Evolutionary conservation across 164 flowering plant genomes (phyloP).

Genomic region (Platanus orientalis): DNA sequence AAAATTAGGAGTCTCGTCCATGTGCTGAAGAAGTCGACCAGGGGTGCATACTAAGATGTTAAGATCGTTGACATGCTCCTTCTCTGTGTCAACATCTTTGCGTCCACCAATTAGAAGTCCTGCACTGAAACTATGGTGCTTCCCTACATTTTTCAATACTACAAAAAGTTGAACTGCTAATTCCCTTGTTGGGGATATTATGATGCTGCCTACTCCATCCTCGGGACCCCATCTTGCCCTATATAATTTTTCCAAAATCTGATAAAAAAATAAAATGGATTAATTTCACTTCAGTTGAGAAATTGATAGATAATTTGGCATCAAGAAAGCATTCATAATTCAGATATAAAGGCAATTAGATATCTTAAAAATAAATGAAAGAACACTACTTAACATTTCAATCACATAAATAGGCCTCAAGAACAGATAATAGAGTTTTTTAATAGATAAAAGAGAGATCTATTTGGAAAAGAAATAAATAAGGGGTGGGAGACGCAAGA

Average conservation of each 20-base stretch:
- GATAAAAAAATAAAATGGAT: slow-evolving; percentile 8
- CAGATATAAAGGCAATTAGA: not conserved
- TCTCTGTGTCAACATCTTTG: slow-evolving; percentile 75
- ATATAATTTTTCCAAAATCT: slow-evolving; percentile 87
- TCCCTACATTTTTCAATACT: slow-evolving; percentile 70
- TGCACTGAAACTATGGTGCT: slow-evolving; percentile 77
- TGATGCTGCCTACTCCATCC: slow-evolving; percentile 91
- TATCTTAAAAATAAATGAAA: not conserved
- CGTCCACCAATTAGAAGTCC: slow-evolving; percentile 95
- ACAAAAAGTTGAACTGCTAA: slow-evolving; percentile 80
- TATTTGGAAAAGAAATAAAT: too few species aligned
- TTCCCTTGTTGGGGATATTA: slow-evolving; percentile 93
- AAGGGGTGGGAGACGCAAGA: too few species aligned
- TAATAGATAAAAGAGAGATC: too few species aligned
- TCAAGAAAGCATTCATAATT: not conserved
- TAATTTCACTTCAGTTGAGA: not conserved
- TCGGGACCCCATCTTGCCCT: slow-evolving; percentile 79
- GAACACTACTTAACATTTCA: too few species aligned
- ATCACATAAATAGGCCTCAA: too few species aligned
- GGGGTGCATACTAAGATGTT: slow-evolving; percentile 95
- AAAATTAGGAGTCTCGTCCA: slow-evolving; percentile 94
- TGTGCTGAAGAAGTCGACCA: slow-evolving; percentile 96
- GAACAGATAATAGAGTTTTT: too few species aligned
- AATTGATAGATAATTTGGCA: not conserved
- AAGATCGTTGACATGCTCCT: slow-evolving; percentile 60